Conservation (phyloP, 2,329 filamentous ascomycete species). For the Eutypa lata region DNA sequence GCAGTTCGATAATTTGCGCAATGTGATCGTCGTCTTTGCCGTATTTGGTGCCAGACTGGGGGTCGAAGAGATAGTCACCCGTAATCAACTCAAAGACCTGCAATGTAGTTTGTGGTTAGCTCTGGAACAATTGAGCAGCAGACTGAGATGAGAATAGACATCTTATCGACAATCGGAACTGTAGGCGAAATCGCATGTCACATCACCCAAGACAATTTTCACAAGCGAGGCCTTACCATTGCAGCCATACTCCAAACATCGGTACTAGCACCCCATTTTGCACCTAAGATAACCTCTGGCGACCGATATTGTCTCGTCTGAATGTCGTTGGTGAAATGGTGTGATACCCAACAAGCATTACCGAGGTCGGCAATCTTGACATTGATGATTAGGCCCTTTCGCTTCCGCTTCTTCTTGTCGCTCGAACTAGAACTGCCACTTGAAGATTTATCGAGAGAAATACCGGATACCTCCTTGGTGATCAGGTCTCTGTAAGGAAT, state of each 20-base stretch:
- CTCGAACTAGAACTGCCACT: slow-evolving; percentile 40
- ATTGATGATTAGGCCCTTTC: slow-evolving; percentile 67
- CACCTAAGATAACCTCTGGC: slow-evolving; percentile 91
- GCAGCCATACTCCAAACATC: slow-evolving; percentile 99
- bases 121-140: background rate
- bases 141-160: too few species aligned
- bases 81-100: slow-evolving; percentile 97
- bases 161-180: too few species aligned
- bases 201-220: too few species aligned
- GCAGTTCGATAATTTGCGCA: slow-evolving; percentile 94
- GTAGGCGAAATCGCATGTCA: too few species aligned
- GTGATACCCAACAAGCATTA: slow-evolving; percentile 97
- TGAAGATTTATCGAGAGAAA: slow-evolving; percentile 77
- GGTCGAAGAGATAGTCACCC: slow-evolving; percentile 96
- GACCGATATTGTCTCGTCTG: slow-evolving; percentile 97
- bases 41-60: slow-evolving; percentile 97
- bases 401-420: slow-evolving; percentile 64
- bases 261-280: slow-evolving; percentile 99
- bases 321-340: slow-evolving; percentile 99
- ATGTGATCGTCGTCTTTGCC: slow-evolving; percentile 99
- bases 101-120: slow-evolving; percentile 3
- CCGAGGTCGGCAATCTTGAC: slow-evolving; percentile 98
- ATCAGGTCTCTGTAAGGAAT: slow-evolving; percentile 67
- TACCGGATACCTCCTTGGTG: slow-evolving; percentile 89
- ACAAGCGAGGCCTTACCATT: slow-evolving; percentile 67